Evolutionary conservation across 2,329 filamentous ascomycete genomes (phyloP).

Genomic region (Curvularia spicifera): DNA sequence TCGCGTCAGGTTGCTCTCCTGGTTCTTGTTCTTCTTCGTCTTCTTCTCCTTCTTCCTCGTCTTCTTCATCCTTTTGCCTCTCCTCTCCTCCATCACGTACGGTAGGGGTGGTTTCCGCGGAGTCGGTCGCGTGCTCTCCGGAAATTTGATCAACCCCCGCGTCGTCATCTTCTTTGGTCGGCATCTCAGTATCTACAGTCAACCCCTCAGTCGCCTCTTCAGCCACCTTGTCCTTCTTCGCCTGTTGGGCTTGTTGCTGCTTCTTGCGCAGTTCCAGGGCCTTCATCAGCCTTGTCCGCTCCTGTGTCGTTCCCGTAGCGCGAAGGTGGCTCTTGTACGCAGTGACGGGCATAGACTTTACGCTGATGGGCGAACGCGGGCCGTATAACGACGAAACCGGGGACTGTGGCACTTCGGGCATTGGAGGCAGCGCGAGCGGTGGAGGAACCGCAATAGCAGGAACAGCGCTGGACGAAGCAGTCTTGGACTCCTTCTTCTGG

Average conservation of each 20-base stretch:
- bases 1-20: conserved; percentile 9
- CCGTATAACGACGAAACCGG: conserved; percentile 49
- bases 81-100: background rate
- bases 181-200: conserved; percentile 15
- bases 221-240: conserved; percentile 15
- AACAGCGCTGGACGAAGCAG: conserved; percentile 40
- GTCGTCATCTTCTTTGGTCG: conserved; percentile 4
- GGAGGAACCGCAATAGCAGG: conserved; percentile 42
- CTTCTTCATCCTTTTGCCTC: background rate
- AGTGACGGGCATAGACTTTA: conserved; percentile 54
- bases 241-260: conserved; percentile 5
- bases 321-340: conserved; percentile 44
- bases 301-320: conserved; percentile 73
- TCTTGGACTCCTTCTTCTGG: conserved; percentile 46
- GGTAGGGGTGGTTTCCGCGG: conserved; percentile 5
- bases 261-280: conserved; percentile 6
- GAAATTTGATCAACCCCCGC: background rate
- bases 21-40: background rate
- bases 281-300: conserved; percentile 84
- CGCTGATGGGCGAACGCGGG: conserved; percentile 49
- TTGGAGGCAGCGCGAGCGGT: conserved; percentile 44
- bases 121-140: conserved; percentile 6
- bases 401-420: conserved; percentile 44
- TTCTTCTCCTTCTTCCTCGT: background rate
- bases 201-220: conserved; percentile 23